A percentile compares a stretch with the other conserved stretches of the same genome.
Evolutionary conservation across 495 filamentous ascomycete species (phyloP).

Genomic region (Aspergillus asperescens): DNA sequence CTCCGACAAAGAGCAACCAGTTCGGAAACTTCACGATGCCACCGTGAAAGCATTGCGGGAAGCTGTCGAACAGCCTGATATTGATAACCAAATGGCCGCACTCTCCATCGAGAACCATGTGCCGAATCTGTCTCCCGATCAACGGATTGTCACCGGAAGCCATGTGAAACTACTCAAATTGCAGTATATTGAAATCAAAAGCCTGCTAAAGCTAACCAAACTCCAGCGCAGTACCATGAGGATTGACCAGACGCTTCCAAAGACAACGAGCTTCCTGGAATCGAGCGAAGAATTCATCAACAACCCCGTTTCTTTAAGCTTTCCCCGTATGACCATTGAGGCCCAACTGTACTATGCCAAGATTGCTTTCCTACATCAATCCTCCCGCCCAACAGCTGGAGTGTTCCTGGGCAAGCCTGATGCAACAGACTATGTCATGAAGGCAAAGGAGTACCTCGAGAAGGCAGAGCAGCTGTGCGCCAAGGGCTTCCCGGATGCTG

Average conservation of each 20-base stretch:
- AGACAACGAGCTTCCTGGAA: background rate
- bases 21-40: conserved; percentile 4
- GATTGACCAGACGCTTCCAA: too few species aligned
- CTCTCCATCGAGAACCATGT: background rate
- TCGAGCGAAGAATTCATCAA: background rate
- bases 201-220: too few species aligned
- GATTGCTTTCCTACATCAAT: background rate
- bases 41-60: background rate
- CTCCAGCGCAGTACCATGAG: too few species aligned
- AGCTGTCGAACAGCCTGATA: too few species aligned
- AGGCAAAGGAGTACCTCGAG: background rate
- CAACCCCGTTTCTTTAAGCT: background rate
- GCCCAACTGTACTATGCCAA: background rate
- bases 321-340: background rate
- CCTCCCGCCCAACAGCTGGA: background rate
- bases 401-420: too few species aligned
- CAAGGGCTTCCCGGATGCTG: background rate
- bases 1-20: background rate
- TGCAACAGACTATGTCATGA: background rate
- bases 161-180: background rate
- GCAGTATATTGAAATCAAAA: too few species aligned
- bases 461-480: background rate
- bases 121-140: background rate
- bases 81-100: background rate
- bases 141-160: background rate